Evolutionary conservation across 108 stramenopile species (phyloP), one percentile per base, ranked within the genome.

Genomic region (Heterococcus sp.): DNA sequence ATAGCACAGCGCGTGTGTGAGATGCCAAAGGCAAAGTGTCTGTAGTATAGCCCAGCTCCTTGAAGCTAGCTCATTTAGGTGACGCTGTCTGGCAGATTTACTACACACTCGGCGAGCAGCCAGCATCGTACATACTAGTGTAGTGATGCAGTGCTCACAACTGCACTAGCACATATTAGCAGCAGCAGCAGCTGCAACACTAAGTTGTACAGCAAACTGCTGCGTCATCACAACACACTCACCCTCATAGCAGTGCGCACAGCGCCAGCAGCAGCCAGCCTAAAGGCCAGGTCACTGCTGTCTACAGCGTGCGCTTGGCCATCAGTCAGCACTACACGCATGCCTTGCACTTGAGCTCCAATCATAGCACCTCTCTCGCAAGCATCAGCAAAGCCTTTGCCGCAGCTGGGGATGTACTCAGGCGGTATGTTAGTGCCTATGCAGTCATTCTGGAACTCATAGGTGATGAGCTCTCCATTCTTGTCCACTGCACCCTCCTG

Each of bases 261-360:
- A 14, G 95, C 98, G 63, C 89, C 90, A n/a, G 90, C 90, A 89
- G 95, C 94, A 66, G 93, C 93, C 27, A 90, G 90, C n/a, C 95
- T 92, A 88, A 99, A 99, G 8, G 98, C 98, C 93, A 95, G 90
- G 81, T 99, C 98, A 38, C 89, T 92, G 37, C 95, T 96, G 93
- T 99, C 98, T 37, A 99, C 98, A 32, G 94, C 91, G 87, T 99
- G 98, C 69, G 90, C 89, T 32, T 93, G 93, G 66, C 98, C 98
- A 80, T 97, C 96, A 31, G 76, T 65, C 66, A 96, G 86, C 1
- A 96, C 95, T 1, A 96, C 94, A 8, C 95, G 89, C 32, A 97
- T 80, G 39, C 96, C 94, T 84, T 79, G 78, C 2, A 97, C 93
- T 73, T 95, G 95, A 34, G 91, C 87, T 3, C 98, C 97, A 11